phyloP scores from a whole-genome alignment of 306 rosid species.

The Prinsepia uniflora region DNA sequence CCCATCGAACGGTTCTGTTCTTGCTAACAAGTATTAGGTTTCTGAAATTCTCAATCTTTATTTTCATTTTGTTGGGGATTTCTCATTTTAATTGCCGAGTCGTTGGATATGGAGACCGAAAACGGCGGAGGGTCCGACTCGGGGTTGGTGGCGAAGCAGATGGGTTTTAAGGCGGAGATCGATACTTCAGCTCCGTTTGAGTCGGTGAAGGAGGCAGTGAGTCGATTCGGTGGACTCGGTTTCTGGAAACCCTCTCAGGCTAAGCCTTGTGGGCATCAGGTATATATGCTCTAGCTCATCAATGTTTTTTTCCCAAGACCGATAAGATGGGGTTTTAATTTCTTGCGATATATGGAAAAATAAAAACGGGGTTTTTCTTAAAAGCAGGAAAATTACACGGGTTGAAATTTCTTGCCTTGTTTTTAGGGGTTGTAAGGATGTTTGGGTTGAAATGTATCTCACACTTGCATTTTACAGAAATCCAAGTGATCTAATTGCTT shows the following conservation, averaged over 20 bases:
- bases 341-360: background rate
- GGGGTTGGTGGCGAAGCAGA: conserved; percentile 13
- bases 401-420: background rate
- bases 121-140: background rate
- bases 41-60: conserved; percentile 1
- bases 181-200: conserved; percentile 84
- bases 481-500: background rate
- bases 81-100: background rate
- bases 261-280: conserved; percentile 38
- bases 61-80: conserved; percentile 1
- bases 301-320: background rate
- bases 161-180: conserved; percentile 49
- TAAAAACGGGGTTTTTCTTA: background rate
- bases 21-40: background rate
- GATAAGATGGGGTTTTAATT: background rate
- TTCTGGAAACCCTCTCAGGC: conserved; percentile 62
- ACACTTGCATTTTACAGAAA: background rate
- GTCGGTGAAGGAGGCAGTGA: conserved; percentile 76
- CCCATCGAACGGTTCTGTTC: background rate
- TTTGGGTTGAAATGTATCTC: background rate
- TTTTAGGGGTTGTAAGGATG: background rate
- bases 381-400: background rate
- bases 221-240: conserved; percentile 68
- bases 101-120: conserved; percentile 11
- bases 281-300: conserved; percentile 17